Conservation (phyloP, 2,329 filamentous ascomycete species). For the Epichloe coenophiala region DNA sequence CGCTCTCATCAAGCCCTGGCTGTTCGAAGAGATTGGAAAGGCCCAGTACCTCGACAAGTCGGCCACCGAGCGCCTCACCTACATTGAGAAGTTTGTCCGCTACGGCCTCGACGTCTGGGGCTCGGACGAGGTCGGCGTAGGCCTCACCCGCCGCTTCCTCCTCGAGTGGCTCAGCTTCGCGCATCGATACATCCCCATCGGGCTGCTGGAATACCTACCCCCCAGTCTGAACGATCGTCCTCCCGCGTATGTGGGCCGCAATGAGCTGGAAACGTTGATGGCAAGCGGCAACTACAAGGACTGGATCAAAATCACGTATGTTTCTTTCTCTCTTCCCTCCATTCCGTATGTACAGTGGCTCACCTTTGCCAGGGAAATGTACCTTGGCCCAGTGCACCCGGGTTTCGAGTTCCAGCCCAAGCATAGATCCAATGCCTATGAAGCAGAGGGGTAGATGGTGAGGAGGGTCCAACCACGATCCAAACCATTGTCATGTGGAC, state of each 20-base stretch:
- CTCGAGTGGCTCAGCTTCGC: conserved; percentile 94
- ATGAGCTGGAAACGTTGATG: conserved; percentile 89
- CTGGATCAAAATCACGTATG: conserved; percentile 96
- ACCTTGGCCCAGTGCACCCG: conserved; percentile 77
- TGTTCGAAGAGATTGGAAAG: conserved; percentile 89
- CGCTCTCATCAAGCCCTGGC: conserved; percentile 92
- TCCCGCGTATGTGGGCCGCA: conserved; percentile 67
- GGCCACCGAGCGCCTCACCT: conserved; percentile 67
- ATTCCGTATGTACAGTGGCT: background rate
- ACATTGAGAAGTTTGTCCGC: conserved; percentile 78
- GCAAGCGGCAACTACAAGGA: conserved; percentile 86
- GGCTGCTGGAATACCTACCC: conserved; percentile 75
- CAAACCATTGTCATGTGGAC: background rate
- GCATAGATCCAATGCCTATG: conserved; percentile 90
- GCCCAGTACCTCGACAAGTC: conserved; percentile 95
- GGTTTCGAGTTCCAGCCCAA: conserved; percentile 94
- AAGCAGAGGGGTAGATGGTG: conserved; percentile 46
- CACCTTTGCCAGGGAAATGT: conserved; percentile 66
- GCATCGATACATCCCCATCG: conserved; percentile 81
- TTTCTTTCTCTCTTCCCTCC: conserved; percentile 7
- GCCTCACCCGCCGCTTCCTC: conserved; percentile 80
- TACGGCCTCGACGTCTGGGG: conserved; percentile 94
- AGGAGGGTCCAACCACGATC: too few relatives aligned
- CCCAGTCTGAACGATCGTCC: conserved; percentile 82
- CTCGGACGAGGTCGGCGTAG: conserved; percentile 85